Base-by-base conservation (phyloP, 139 green algal species). In the Astrephomene gubernaculifera region DNA sequence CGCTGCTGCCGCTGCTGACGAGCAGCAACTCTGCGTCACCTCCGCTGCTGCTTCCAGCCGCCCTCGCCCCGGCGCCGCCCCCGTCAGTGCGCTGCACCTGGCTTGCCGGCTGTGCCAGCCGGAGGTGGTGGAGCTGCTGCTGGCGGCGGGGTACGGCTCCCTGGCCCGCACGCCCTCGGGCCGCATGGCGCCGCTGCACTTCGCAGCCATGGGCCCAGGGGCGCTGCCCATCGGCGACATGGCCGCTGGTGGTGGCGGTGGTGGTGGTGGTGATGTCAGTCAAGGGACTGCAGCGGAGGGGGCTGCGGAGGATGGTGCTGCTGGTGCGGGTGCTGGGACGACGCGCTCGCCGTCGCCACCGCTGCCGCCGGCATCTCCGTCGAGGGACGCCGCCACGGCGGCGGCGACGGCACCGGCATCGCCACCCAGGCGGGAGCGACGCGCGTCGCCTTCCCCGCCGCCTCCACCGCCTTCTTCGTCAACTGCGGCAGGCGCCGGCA, bases 101-200 rank as follows among this genome's bases (percentile, higher is more conserved):
- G 81, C 81, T 17, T 53, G 33, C 27, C 63, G 72, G 69, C 81
- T 86, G 25, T 71, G 68, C 10, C 69, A 24, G 53, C 43, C 52
- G 0, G 52, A 60, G 22, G 69, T 81, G 12, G 81, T 73, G 39
- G 21, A 72, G 12, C 22, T 44, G 52, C 81, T 86, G 43, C 53
- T 86, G 54, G 53, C 2, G 49, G 69, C 68, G 29, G 81, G 81
- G 2, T 86, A 86, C 67, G 52, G 53, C 81, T 36, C 68, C 25
- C 1, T 25, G 22, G 60, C 54, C 8, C 49, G 49, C 25, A 35
- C 68, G 4, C 27, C 39, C 25, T 38, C 53, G 0, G 41, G 25
- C 14, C 53, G 41, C 39, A 53, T 61, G 53, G 35, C 52, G 35
- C 68, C 81, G 29, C 39, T 86, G 33, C 81, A 86, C 41, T 72